Base-by-base conservation (phyloP, 2,329 filamentous ascomycete genomes). In the Fusarium humuli region DNA sequence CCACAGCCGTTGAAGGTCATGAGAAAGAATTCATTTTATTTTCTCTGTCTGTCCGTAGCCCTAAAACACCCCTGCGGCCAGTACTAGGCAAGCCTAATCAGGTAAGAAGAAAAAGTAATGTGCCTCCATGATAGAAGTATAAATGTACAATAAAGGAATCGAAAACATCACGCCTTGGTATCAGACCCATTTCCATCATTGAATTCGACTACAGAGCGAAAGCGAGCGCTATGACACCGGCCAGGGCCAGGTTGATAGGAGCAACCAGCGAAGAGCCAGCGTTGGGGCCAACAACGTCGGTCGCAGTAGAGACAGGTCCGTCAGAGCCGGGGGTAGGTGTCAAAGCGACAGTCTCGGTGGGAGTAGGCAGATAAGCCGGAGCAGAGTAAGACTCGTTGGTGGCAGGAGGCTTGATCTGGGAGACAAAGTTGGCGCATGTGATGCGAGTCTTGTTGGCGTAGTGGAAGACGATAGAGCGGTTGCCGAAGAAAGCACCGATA, bases 391-490 rank as follows among this genome's bases (percentile, higher is more conserved):
- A 67, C 29, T 57, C 48, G 55, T 70, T 70, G 50, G 64, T 56
- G 12, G 57, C 25, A 16, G 61, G 60, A 13, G 55, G 48, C 11
- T 54, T 53, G 42, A 69, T 60, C 40, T 71, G 52, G 60, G 73
- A 69, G 57, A 67, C 78, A 75, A 91, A 90, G 83, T 89, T 90
- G 78, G 88, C 89, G 75, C 90, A 92, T 11, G 85, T 85, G 72
- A 91, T 86, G 67, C 90, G 86, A 3, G 87, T 90, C 79, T 84
- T 87, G 82, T 91, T 90, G 73, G 82, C 82, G 70, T 85, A 89
- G 80, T 92, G 90, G 62, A 92, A 74, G 46, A 90, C 88, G 61
- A 92, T 79, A 63, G 87, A 90, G 64, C 87, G 84, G 81, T 91
- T 89, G 47, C 88, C 89, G 63, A 92, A 87, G 82, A 88, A 92